Conservation (phyloP, 176 grass and related monocot genomes). For the Musa beccarii region DNA sequence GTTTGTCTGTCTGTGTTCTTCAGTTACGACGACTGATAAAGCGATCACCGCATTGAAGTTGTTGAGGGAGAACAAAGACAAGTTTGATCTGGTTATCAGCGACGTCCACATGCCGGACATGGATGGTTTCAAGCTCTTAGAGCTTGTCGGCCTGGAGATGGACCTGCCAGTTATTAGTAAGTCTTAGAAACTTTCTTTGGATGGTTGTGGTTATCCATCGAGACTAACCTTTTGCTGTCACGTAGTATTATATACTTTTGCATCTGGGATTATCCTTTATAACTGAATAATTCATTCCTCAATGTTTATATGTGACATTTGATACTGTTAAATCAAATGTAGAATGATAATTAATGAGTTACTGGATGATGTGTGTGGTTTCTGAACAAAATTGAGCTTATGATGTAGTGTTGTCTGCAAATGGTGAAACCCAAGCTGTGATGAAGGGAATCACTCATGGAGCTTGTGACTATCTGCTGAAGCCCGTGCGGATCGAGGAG, state of each 20-base stretch:
- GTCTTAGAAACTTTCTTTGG: not conserved
- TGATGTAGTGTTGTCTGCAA: slow-evolving; percentile 49
- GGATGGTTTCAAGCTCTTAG: slow-evolving; percentile 65
- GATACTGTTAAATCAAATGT: not conserved
- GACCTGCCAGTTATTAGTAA: slow-evolving; percentile 86
- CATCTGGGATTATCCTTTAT: no score
- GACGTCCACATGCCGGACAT: slow-evolving; percentile 66
- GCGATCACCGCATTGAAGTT: slow-evolving; percentile 40
- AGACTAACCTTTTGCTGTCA: not conserved
- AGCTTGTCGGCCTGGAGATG: slow-evolving; percentile 56
- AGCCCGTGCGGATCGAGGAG: slow-evolving; percentile 36
- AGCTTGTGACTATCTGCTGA: slow-evolving; percentile 49
- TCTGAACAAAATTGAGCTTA: not conserved
- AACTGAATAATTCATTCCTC: no score
- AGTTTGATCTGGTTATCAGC: slow-evolving; percentile 72
- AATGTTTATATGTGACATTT: not conserved
- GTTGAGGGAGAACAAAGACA: slow-evolving; percentile 41
- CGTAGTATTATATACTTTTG: not conserved
- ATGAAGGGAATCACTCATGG: slow-evolving; percentile 50
- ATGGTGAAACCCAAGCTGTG: slow-evolving; percentile 29
- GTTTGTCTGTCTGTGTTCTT: not conserved
- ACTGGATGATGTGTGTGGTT: not conserved
- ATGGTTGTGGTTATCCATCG: no score
- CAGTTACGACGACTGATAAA: slow-evolving; percentile 37
- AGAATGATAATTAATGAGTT: not conserved